Base-by-base conservation (phyloP, 306 rosid species). In the Corylus heterophylla region DNA sequence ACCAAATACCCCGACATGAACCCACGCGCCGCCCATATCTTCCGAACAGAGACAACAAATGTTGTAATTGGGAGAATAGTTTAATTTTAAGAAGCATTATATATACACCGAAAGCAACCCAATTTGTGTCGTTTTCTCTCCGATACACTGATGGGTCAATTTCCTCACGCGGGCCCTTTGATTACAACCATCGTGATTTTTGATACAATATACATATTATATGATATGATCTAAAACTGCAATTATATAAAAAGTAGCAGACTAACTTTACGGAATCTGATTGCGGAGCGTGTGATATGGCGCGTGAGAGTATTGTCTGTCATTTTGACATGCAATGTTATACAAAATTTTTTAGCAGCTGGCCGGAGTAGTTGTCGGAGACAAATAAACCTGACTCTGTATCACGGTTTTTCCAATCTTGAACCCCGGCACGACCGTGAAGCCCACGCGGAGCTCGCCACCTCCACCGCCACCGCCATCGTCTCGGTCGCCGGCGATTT, bases 351-450 rank as follows among this genome's bases (percentile, higher is more conserved):
- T 31, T 17, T 67, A 67, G 71, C 59, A 39, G 13, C 29, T 58
- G 12, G 71, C 72, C 80, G 86, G 71, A 61, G 74, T 4, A 47
- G 16, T 2, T n/a, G 73, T 80, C 86, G 91, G 87, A 74, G 88
- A 79, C 84, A 90, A 50, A 74, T 95, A 93, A 79, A 91, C 99
- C 77, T 85, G 94, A 83, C 99, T 86, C 84, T 93, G 99, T 7
- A 91, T 78, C 75, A 91, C 92, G 22, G 84, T 83, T 56, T 85
- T 83, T 9, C 92, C 98, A 8, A 95, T 85, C 76, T 76, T 90
- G 76, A 95, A 91, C 37, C 99, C 99, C 0, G 99, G 98, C 12
- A 95, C 94, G 17, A 95, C 97, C 48, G 98, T 95, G 76, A 95
- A 95, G 54, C 86, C 77, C 59, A 93, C 98, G 61, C 81, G 78